A percentile compares a stretch with the other conserved stretches of the same genome.
These are phyloP conservation scores for Teratosphaeria viscida DNA, from an alignment of 2,329 filamentous ascomycete species.

Conservation along the genomic window DNA sequence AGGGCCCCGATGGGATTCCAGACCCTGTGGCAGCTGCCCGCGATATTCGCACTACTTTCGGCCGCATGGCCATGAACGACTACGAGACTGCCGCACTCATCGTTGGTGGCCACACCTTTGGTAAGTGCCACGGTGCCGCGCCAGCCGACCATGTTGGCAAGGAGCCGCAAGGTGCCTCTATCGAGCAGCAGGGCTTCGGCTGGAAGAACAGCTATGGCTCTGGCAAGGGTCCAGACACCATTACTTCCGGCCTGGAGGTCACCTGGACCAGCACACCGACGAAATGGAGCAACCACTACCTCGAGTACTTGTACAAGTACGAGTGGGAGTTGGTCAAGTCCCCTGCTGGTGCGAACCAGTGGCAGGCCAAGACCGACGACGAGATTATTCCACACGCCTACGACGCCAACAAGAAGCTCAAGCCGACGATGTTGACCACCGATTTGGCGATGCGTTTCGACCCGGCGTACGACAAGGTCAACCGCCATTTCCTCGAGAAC, in stretches of 20 bases:
- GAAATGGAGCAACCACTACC: conserved; percentile 65
- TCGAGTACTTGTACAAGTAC: conserved; percentile 67
- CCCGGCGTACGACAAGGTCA: conserved; percentile 64
- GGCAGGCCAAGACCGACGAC: conserved; percentile 59
- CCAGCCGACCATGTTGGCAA: conserved; percentile 52
- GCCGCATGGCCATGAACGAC: conserved; percentile 74
- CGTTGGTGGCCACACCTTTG: conserved; percentile 67
- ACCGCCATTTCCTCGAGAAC: conserved; percentile 57
- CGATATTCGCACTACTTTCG: conserved; percentile 66
- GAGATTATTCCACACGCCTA: conserved; percentile 60
- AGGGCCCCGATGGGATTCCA: conserved; percentile 62
- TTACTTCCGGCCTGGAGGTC: conserved; percentile 68
- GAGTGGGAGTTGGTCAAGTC: conserved; percentile 70
- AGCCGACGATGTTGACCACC: conserved; percentile 66
- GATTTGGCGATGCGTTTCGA: conserved; percentile 65
- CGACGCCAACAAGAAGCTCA: conserved; percentile 60
- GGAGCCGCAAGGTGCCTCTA: conserved; percentile 54
- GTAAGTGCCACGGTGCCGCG: conserved; percentile 70
- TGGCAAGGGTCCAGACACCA: conserved; percentile 62
- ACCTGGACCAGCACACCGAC: conserved; percentile 68
- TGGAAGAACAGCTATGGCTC: conserved; percentile 56
- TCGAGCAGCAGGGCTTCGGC: conserved; percentile 61
- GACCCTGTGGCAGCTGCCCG: conserved; percentile 58
- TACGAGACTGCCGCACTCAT: conserved; percentile 73
- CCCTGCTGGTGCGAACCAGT: conserved; percentile 67